Evolutionary conservation across 148 eudicot genomes (phyloP), one percentile per base, ranked within the genome.

Genomic region (Selenicereus undatus): DNA sequence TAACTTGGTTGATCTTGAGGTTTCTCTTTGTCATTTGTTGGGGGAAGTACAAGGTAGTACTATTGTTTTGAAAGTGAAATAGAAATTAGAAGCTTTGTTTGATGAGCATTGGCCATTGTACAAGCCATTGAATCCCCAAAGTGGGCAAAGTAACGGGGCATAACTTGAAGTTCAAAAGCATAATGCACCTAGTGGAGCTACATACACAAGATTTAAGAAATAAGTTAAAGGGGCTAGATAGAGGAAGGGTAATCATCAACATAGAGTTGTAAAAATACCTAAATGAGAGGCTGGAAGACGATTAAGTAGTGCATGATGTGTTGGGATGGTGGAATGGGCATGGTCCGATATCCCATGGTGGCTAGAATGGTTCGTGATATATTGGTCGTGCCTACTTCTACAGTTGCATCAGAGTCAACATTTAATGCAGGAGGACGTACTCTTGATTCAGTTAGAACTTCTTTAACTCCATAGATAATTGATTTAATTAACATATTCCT

Each of bases 401-500:
- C 4, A 4, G 39, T 36, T 36, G 4, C 39, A 36, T 36, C 39
- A 36, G 4, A 36, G 39, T 68, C 73, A 1, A 74, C 56, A 18
- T 78, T 65, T n/a, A 66, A 62, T 45, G 36, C 64, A 0, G 36
- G 60, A 79, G 79, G 85, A 62, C 60, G 81, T 50, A 64, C 64
- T 76, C 75, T 86, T 71, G 76, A 83, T 83, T 73, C 79, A 76
- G 58, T 82, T 73, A 62, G 66, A 79, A 76, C 58, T 76, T 74
- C 58, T n/a, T n/a, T 74, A 14, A 43, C 76, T 1, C 76, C 56
- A 6, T 24, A 74, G 58, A 58, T 74, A 74, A 72, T 9, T 3
- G 8, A 17, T 74, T 8, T 11, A 45, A n/a, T 20, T 13, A 36
- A 3, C 11, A 14, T 52, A 52, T 52, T 52, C 8, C 18, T 11